phyloP scores from a whole-genome alignment of 305 asterid genomes.

The Fraxinus floribunda region DNA sequence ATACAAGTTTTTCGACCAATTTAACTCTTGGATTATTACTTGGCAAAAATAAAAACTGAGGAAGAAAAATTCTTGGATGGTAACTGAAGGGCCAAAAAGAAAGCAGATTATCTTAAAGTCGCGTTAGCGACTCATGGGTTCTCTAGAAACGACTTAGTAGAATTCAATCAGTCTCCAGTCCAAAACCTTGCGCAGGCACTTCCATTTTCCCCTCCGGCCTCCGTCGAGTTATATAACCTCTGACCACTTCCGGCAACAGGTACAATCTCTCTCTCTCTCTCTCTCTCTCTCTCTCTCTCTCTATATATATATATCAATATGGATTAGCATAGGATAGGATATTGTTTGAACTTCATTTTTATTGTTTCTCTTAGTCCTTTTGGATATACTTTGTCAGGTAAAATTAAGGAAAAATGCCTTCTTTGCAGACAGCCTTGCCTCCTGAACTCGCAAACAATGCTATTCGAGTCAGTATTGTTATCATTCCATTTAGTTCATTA shows the following conservation, averaged over 20 bases:
- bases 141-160: background rate
- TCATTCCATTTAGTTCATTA: background rate
- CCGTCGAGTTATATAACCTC: background rate
- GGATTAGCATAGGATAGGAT: background rate
- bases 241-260: background rate
- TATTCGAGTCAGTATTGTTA: slow-evolving; percentile 50
- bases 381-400: background rate
- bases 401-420: slow-evolving; percentile 52
- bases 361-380: background rate
- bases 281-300: background rate
- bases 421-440: slow-evolving; percentile 79
- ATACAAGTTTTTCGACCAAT: background rate
- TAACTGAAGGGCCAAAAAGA: background rate
- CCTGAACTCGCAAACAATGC: slow-evolving; percentile 88
- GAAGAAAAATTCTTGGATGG: background rate
- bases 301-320: background rate
- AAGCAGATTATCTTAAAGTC: background rate
- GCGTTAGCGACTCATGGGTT: background rate
- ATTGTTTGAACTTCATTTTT: slow-evolving; percentile 1
- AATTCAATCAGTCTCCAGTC: background rate
- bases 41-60: background rate
- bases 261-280: background rate
- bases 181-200: background rate
- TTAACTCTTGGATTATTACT: too few relatives aligned
- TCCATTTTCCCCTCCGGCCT: background rate